phyloP scores from a whole-genome alignment of 2,329 filamentous ascomycete genomes.

The Colletotrichum viniferum region DNA sequence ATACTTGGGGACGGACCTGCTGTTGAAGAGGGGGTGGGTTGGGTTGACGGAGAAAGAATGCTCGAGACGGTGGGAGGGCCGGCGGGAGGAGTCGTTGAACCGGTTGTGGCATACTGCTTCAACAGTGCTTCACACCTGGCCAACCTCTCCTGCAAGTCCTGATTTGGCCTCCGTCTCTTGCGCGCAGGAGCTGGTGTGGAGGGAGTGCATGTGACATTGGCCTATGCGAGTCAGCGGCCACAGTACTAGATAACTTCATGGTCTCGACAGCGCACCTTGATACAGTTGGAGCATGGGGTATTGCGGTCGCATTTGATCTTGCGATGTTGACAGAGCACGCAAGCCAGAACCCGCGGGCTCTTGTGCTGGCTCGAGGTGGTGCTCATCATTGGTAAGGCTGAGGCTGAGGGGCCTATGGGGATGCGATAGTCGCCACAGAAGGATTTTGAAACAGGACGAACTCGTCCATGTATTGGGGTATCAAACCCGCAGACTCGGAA shows the following conservation, averaged over 20 bases:
- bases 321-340: slow-evolving; percentile 63
- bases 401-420: slow-evolving; percentile 1
- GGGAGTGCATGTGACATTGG: slow-evolving; percentile 63
- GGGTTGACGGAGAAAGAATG: neutral
- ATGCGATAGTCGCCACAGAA: neutral
- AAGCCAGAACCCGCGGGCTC: slow-evolving; percentile 53
- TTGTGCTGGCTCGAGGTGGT: slow-evolving; percentile 31
- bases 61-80: slow-evolving; percentile 25
- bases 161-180: slow-evolving; percentile 63
- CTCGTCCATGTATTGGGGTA: slow-evolving; percentile 12
- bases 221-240: slow-evolving; percentile 39
- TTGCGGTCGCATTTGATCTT: slow-evolving; percentile 68
- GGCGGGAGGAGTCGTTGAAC: slow-evolving; percentile 23
- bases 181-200: slow-evolving; percentile 64
- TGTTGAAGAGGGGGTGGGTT: slow-evolving; percentile 8
- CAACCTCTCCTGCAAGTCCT: slow-evolving; percentile 65
- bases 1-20: slow-evolving; percentile 12
- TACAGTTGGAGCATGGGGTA: slow-evolving; percentile 63
- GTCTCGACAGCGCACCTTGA: slow-evolving; percentile 51
- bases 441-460: neutral
- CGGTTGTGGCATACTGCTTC: slow-evolving; percentile 57
- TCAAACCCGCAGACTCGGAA: neutral
- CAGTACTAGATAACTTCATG: neutral
- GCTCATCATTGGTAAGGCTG: slow-evolving; percentile 17
- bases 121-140: slow-evolving; percentile 63